phyloP scores from a whole-genome alignment of 768 basidiomycete species.

The Phanerochaete carnosa region DNA sequence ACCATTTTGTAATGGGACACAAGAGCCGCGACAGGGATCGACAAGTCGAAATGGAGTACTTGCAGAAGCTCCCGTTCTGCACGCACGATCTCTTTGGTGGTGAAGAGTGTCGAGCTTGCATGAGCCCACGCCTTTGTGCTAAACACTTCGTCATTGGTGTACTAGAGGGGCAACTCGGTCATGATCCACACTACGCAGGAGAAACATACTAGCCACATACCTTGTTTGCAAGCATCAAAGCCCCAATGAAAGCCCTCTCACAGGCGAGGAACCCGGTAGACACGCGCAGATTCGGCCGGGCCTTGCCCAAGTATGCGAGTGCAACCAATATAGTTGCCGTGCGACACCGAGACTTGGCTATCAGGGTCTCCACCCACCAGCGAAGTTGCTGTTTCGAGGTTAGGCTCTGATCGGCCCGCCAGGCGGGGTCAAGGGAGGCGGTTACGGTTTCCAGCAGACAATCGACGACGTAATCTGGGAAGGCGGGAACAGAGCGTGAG shows the following conservation, averaged over 20 bases:
- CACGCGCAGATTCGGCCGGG: slow-evolving; percentile 15
- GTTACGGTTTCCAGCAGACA: slow-evolving; percentile 6
- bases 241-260: slow-evolving; percentile 41
- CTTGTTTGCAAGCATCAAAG: slow-evolving; percentile 39
- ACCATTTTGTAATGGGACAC: slow-evolving; percentile 14
- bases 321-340: slow-evolving; percentile 24
- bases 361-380: slow-evolving; percentile 12
- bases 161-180: slow-evolving; percentile 34
- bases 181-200: not conserved
- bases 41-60: slow-evolving; percentile 25
- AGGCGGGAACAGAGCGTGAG: not conserved
- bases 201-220: slow-evolving; percentile 10
- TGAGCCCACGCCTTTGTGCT: slow-evolving; percentile 54
- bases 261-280: slow-evolving; percentile 25
- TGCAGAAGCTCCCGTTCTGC: slow-evolving; percentile 28
- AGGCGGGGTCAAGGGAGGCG: slow-evolving; percentile 8
- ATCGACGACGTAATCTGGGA: slow-evolving; percentile 14
- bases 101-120: slow-evolving; percentile 19
- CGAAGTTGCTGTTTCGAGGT: slow-evolving; percentile 8
- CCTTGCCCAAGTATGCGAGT: slow-evolving; percentile 24
- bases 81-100: slow-evolving; percentile 21
- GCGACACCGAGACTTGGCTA: slow-evolving; percentile 14
- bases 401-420: slow-evolving; percentile 1
- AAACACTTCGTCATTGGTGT: slow-evolving; percentile 68
- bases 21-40: slow-evolving; percentile 19